These are phyloP conservation scores for Candida sithepensis DNA, from an alignment of 805 yeast species.

Conservation along the genomic window DNA sequence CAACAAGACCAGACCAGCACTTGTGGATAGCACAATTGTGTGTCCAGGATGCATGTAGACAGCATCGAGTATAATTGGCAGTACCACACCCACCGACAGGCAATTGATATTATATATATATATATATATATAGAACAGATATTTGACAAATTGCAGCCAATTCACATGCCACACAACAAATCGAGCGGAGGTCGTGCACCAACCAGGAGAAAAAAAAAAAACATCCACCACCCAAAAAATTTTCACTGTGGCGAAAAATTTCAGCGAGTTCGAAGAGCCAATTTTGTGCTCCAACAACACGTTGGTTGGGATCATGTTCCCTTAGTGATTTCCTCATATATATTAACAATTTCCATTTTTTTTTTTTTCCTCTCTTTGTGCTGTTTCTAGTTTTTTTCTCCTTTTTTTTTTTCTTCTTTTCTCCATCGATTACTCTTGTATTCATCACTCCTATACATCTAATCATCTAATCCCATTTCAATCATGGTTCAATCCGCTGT, in stretches of 20 bases:
- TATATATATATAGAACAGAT: no score
- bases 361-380: not conserved
- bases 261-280: not conserved
- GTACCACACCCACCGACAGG: no score
- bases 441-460: not conserved
- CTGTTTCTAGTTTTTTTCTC: not conserved
- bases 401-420: not conserved
- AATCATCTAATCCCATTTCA: conserved; percentile 3
- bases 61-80: no score
- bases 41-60: no score
- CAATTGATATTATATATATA: no score
- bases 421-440: not conserved
- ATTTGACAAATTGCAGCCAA: no score
- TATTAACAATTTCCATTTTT: not conserved
- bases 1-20: no score
- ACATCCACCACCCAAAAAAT: not conserved
- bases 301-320: not conserved
- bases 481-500: conserved; percentile 95
- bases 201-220: not conserved
- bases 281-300: not conserved
- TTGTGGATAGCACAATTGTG: no score
- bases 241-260: not conserved
- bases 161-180: not conserved
- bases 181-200: not conserved
- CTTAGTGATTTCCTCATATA: not conserved